Conservation (phyloP, 75 land plant genomes). For the Larix kaempferi region DNA sequence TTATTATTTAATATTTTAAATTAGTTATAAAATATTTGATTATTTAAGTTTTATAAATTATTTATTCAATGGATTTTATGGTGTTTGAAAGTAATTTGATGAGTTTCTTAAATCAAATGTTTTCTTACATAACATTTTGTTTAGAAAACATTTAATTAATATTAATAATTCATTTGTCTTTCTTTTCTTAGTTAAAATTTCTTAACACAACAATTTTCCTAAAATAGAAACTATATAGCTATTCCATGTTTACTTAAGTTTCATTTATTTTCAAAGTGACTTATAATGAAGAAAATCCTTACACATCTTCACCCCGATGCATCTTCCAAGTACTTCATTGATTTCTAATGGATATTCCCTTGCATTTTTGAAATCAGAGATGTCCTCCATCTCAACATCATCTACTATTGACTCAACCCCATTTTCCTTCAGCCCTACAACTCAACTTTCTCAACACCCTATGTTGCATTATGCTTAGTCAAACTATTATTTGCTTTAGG, state of each 20-base stretch:
- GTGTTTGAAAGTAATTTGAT: no score
- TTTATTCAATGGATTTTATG: no score
- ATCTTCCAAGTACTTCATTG: background rate
- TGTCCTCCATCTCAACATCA: no score
- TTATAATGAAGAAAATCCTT: constrained; percentile 1
- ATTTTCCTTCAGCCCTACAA: background rate
- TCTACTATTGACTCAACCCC: background rate
- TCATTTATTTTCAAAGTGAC: background rate
- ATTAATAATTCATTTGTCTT: background rate
- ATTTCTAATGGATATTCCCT: background rate
- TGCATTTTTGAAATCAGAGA: no score
- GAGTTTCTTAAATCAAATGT: no score
- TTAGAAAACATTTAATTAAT: background rate
- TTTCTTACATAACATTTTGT: background rate
- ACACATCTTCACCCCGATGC: background rate
- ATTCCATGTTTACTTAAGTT: background rate
- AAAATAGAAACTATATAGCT: background rate
- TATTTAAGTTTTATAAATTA: no score
- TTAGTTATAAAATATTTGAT: no score
- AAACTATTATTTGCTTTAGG: background rate
- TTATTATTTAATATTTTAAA: no score
- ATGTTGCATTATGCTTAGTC: background rate
- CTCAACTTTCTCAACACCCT: background rate
- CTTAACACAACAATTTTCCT: background rate
- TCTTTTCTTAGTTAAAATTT: no score